Evolutionary conservation across 169 alveolate species (phyloP), one percentile per base, ranked within the genome.

Genomic region (Plasmodium vivax): DNA sequence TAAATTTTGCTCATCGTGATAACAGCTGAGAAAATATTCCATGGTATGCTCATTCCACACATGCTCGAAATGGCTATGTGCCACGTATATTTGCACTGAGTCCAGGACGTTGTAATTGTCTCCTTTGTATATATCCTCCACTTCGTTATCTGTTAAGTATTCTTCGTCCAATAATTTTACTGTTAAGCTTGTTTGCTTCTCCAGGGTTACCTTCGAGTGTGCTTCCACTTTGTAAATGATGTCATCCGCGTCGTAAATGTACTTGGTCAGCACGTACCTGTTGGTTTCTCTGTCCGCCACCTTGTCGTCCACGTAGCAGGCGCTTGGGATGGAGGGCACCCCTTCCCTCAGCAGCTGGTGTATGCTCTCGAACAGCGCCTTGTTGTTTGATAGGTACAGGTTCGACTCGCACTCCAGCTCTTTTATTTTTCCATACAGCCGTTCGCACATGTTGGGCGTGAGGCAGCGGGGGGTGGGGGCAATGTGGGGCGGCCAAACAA

Each of bases 221-320:
- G 94, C 94, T 68, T 90, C 94, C 14, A 90, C 83, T 80, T 90
- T 90, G 83, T 90, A 90, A n/a, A 90, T 90, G 27, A 90, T 90
- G 72, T 71, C 91, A 90, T 90, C 94, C 12, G 54, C 84, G 73
- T 90, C 94, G 62, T 90, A 90, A 43, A 90, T 90, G 51, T 90
- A 90, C 36, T 90, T 82, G n/a, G 94, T 90, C 19, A 90, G 12
- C 3, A 90, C 94, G 73, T 90, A 90, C 51, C 94, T 80, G 36
- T 90, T 72, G 38, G 94, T 90, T 81, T 90, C 94, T 90, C 54
- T 90, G 45, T 90, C 92, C 19, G 82, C 91, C n/a, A 90, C 36
- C 10, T 90, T 80, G 23, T 90, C 91, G 74, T 90, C 82, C 34
- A 72, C 51, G 54, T 90, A 90, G 74, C 82, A 90, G 2, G 84